Evolutionary conservation across 805 yeast genomes (phyloP), one percentile per base, ranked within the genome.

Genomic region (Kluyveromyces wickerhamii): DNA sequence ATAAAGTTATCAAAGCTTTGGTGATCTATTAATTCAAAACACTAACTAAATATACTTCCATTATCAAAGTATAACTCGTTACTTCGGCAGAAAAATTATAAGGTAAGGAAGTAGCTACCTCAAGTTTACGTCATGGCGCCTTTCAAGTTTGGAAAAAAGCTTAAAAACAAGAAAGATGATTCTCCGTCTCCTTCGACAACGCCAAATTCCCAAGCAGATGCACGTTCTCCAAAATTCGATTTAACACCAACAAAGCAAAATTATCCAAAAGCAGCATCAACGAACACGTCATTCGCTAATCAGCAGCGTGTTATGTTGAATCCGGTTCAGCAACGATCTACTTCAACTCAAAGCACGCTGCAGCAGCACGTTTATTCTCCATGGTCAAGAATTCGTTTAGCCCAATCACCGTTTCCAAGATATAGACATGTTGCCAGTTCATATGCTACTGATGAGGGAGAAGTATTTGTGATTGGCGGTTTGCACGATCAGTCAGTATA

Each of bases 381-480:
- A 1, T 83, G 92, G 94, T 66, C 63, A 34, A 65, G 79, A 43
- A 69, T 72, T 42, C 77, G 76, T 49, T 60, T 83, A 11, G 64
- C 63, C 38, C 71, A 76, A 44, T 82, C 92, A 2, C 98, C 97
- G 1, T 87, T 89, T 52, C 97, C 99, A 3, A 74, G 98, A 28
- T 87, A 86, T 55, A 79, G 96, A 47, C 97, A 89, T 59, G 85
- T 94, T 1, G 79, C 92, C 0, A 83, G 94, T 2, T 64, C 80
- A 16, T 63, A 76, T 16, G 71, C 86, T 5, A 77, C 92, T 10
- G 87, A 85, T 20, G 79, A 79, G 36, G 85, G 85, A 35, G 92
- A 86, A 40, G 63, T 87, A 14, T 86, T 75, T 54, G 69, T 92
- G 15, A 88, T 92, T 85, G 98, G 99, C 27, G 99, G 99, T 7